Base-by-base conservation (phyloP, 768 basidiomycete species). In the Suillus subalutaceus region DNA sequence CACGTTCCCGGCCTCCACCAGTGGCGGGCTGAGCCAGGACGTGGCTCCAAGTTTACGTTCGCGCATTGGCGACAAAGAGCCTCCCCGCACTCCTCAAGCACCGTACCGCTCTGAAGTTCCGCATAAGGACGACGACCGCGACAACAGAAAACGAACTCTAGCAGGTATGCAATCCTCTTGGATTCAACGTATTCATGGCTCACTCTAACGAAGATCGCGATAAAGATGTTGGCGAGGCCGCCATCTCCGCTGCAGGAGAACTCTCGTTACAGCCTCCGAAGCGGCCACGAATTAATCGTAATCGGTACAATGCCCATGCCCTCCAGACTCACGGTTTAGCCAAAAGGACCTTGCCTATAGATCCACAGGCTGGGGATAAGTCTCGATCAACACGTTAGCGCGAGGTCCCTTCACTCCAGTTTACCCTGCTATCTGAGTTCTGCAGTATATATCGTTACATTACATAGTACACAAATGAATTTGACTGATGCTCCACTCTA, bases 141-240 rank as follows among this genome's bases (percentile, higher is more conserved):
- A 91, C 67, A 79, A 78, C 50, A 81, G 90, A 72, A 94, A 94
- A 78, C 85, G 92, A 64, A 86, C 88, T 30, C 77, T 82, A 41
- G 86, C 89, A 73, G 92, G 92, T 91, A 78, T 69, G 85, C 70
- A n/a, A 38, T 48, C 20, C 20, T 20, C 18, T 32, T 53, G 60
- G 41, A 44, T 57, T 52, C 58, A 66, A 63, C 23, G 44, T 70
- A 10, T 67, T 16, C 32, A 62, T 56, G 65, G 38, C 66, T 67
- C 43, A 20, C 53, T 56, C 59, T 61, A 23, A 59, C 66, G 37
- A 67, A 90, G 90, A 90, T 72, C 90, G 90, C 37, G 89, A 91
- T 55, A 86, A 86, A 72, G 89, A 87, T 56, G 70, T 78, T 43
- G 78, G 73, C 40, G 84, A 82, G 66, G 72, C 65, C 72, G 78